Base-by-base conservation (phyloP, 306 rosid species). In the Cyclanthera cordifolia region DNA sequence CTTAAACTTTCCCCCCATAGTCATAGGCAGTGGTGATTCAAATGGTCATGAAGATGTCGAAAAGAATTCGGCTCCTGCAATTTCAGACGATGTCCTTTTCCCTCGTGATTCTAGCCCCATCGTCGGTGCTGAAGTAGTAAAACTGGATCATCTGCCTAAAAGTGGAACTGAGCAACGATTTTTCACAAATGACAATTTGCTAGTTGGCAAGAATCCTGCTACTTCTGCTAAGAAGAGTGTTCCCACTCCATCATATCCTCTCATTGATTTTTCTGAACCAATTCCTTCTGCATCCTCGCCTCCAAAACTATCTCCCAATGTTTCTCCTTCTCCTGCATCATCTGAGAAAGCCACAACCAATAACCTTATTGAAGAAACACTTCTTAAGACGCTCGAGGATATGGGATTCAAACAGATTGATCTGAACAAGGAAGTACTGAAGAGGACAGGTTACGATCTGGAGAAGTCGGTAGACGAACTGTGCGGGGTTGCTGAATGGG, bases 341-440 rank as follows among this genome's bases (percentile, higher is more conserved):
- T 53, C 85, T 64, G 28, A 43, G 28, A 79, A 71, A 16, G 53
- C 56, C 66, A 73, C n/a, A 55, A 74, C 77, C 56, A 66, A 70
- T 15, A 72, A 70, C 23, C 3, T 57, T 34, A 32, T 83, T 8
- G 96, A 86, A 79, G 92, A 86, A 48, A 63, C 53, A 50, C 91
- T 94, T 25, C 97, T 94, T 49, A 86, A 77, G 77, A 94, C 88
- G 71, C 97, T 90, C 1, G 85, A 81, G 75, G 84, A 53, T 69
- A 90, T 94, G 99, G 97, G 97, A 47, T 94, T 94, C 66, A 85
- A 76, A 74, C 88, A 85, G 76, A 74, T 81, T 30, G 82, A 85
- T 78, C 63, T 90, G 72, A 94, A 94, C 86, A 94, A 79, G 79
- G 91, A 94, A 79, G 54, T 88, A 75, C 72, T 94, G 82, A 82